These are phyloP conservation scores for Colletotrichum sidae DNA, from an alignment of 2,329 filamentous ascomycete species.

Conservation along the genomic window DNA sequence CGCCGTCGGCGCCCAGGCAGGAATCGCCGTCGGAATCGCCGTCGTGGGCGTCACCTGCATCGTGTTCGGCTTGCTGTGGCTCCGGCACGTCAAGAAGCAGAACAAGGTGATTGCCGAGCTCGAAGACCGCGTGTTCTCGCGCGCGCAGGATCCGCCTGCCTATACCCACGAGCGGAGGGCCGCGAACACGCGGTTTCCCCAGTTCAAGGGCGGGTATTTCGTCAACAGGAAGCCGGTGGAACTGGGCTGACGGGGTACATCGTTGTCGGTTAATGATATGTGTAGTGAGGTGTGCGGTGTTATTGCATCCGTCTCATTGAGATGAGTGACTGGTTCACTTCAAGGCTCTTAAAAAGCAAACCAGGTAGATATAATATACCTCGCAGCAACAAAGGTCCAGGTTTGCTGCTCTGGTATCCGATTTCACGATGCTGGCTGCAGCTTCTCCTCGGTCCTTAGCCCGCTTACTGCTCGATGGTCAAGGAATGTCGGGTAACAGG, in stretches of 20 bases:
- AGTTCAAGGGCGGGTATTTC: neutral
- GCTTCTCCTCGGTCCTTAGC: no score
- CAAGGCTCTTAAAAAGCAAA: no score
- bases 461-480: no score
- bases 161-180: neutral
- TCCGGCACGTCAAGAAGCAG: conserved; percentile 6
- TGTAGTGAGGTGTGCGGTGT: neutral
- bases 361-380: no score
- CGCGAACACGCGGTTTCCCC: neutral
- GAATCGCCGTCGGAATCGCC: conserved; percentile 12
- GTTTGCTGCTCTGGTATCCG: no score
- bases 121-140: neutral
- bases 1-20: conserved; percentile 11
- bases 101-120: neutral
- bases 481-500: no score
- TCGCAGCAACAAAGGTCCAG: no score
- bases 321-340: no score
- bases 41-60: conserved; percentile 7
- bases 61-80: conserved; percentile 3
- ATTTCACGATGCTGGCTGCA: no score
- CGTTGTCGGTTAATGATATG: no score
- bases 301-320: neutral
- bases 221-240: conserved; percentile 15
- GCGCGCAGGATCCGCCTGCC: neutral
- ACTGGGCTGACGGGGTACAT: neutral